Percentiles rank a stretch among this genome's conserved stretches.
Evolutionary conservation across 495 filamentous ascomycete species (phyloP).

Genomic region (Aspergillus panamensis): DNA sequence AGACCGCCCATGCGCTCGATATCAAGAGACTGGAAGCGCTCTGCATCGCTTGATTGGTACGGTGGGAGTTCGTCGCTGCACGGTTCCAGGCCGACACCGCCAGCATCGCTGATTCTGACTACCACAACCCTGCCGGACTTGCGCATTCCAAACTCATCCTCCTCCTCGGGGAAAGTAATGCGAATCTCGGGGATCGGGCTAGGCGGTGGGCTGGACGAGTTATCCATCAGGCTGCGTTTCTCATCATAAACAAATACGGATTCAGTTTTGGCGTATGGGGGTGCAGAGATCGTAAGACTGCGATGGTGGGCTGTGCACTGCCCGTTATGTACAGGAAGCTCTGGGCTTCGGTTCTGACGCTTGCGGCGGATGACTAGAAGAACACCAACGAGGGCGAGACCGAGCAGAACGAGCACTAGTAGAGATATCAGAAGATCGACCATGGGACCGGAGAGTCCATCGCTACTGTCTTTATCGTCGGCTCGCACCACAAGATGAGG

Average conservation of each 20-base stretch:
- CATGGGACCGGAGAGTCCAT: slow-evolving; percentile 50
- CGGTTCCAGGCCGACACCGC: slow-evolving; percentile 82
- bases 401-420: slow-evolving; percentile 68
- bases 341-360: slow-evolving; percentile 45
- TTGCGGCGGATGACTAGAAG: slow-evolving; percentile 70
- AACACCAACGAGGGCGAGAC: slow-evolving; percentile 58
- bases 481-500: slow-evolving; percentile 50
- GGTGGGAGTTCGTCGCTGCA: slow-evolving; percentile 78
- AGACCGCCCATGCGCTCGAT: slow-evolving; percentile 92
- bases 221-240: slow-evolving; percentile 66
- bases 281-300: slow-evolving; percentile 60
- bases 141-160: slow-evolving; percentile 72
- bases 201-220: slow-evolving; percentile 68
- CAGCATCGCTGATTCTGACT: slow-evolving; percentile 82
- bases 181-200: slow-evolving; percentile 95
- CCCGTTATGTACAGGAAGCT: slow-evolving; percentile 59
- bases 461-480: slow-evolving; percentile 38
- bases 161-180: slow-evolving; percentile 98
- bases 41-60: slow-evolving; percentile 71
- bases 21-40: slow-evolving; percentile 86
- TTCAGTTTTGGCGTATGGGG: slow-evolving; percentile 53
- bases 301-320: slow-evolving; percentile 58
- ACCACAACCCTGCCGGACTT: slow-evolving; percentile 88
- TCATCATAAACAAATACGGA: slow-evolving; percentile 73
- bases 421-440: slow-evolving; percentile 76